Conservation (phyloP, 2,329 filamentous ascomycete genomes). For the Monosporascus cannonballus region DNA sequence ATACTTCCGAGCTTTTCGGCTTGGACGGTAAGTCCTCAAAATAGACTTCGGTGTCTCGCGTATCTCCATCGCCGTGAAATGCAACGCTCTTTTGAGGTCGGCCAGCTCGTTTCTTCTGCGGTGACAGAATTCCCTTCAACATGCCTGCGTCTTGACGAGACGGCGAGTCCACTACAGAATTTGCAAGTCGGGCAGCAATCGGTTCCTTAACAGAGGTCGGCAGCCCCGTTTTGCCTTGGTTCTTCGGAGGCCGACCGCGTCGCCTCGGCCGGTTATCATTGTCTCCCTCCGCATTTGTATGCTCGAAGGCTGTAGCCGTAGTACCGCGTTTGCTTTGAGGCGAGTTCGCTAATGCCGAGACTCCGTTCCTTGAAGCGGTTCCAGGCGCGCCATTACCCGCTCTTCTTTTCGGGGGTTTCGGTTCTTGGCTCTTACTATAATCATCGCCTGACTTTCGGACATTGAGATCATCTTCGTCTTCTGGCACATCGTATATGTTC, state of each 20-base stretch:
- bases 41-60: slow-evolving; percentile 36
- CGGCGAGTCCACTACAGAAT: slow-evolving; percentile 4
- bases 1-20: slow-evolving; percentile 19
- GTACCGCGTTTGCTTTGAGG: neutral
- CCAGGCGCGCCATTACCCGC: slow-evolving; percentile 2
- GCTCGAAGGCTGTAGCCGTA: neutral
- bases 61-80: slow-evolving; percentile 33
- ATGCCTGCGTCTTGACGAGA: slow-evolving; percentile 8
- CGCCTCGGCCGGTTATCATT: slow-evolving; percentile 7
- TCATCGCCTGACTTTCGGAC: neutral
- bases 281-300: neutral
- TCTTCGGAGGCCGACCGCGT: slow-evolving; percentile 17
- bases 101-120: slow-evolving; percentile 37
- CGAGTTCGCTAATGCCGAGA: neutral
- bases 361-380: slow-evolving; percentile 7
- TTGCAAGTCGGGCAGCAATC: slow-evolving; percentile 8
- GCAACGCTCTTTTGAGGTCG: slow-evolving; percentile 48
- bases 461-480: slow-evolving; percentile 21
- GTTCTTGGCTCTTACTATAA: slow-evolving; percentile 4
- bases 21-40: slow-evolving; percentile 47
- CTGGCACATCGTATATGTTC: slow-evolving; percentile 22
- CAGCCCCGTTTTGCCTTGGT: slow-evolving; percentile 1
- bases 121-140: slow-evolving; percentile 53
- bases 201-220: slow-evolving; percentile 2
- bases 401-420: slow-evolving; percentile 10